Conservation (phyloP, 2,329 filamentous ascomycete species). For the Neofusicoccum cordaticola region DNA sequence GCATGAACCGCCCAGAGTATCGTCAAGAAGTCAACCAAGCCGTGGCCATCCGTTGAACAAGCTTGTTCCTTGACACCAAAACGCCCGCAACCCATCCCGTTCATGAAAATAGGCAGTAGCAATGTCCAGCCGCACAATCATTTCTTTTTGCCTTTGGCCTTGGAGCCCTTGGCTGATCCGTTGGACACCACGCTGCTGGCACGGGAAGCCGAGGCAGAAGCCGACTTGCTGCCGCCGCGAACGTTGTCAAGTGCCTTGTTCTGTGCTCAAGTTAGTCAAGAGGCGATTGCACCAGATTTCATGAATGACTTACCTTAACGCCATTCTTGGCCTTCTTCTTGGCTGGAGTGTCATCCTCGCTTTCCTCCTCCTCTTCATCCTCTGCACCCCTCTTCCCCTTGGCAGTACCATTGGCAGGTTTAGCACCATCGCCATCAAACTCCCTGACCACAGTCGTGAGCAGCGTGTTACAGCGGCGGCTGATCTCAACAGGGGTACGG, state of each 20-base stretch:
- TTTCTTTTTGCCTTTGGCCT: slow-evolving; percentile 51
- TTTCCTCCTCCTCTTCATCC: slow-evolving; percentile 77
- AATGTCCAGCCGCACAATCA: slow-evolving; percentile 25
- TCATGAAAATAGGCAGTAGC: background rate
- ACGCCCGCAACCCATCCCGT: background rate
- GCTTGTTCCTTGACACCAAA: background rate
- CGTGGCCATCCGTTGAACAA: background rate
- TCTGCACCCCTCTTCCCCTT: slow-evolving; percentile 74
- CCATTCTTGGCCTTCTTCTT: slow-evolving; percentile 94
- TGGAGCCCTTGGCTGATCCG: slow-evolving; percentile 49
- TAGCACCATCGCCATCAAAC: slow-evolving; percentile 65
- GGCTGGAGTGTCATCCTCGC: slow-evolving; percentile 72
- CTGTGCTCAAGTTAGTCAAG: slow-evolving; percentile 49
- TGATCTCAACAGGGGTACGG: slow-evolving; percentile 87
- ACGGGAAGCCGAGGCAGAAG: slow-evolving; percentile 73
- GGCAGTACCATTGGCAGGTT: slow-evolving; percentile 60
- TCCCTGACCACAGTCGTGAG: slow-evolving; percentile 93
- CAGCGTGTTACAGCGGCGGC: slow-evolving; percentile 87
- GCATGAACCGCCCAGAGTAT: slow-evolving; percentile 4
- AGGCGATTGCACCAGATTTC: background rate
- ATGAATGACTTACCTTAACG: slow-evolving; percentile 66
- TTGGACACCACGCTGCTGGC: slow-evolving; percentile 85
- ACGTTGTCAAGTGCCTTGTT: slow-evolving; percentile 91
- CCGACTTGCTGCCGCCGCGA: slow-evolving; percentile 74
- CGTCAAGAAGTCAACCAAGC: background rate